Evolutionary conservation across 108 stramenopile species (phyloP), one percentile per base, ranked within the genome.

Genomic region (Schizochytrium sp.): DNA sequence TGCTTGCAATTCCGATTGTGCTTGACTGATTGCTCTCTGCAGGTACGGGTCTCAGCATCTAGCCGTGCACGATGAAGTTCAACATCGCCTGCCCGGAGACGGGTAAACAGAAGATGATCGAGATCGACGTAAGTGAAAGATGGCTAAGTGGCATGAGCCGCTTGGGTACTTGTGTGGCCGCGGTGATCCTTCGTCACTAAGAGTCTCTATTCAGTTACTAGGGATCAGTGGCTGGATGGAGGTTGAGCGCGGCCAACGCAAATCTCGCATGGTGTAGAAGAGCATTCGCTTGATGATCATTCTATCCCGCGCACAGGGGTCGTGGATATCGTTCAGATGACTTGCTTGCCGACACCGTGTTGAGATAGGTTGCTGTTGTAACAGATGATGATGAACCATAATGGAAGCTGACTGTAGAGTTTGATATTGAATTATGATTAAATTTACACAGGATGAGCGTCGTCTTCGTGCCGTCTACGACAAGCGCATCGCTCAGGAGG

Each of bases 81-180:
- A 99, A 99, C 94, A 98, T 99, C 91, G 97, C 99, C 47, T 97
- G 94, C 93, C 99, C 99, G 88, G 92, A 92, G 89, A 99, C 98
- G 83, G 99, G 98, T 41, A 91, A 96, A 89, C 97, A 98, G 95
- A 98, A 98, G 92, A 92, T 97, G 91, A 96, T 99, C 93, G 98
- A 99, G 90, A 97, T 99, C 93, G 98, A 99, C 94, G 64, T 69
- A 69, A 69, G 64, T 69, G 64, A 69, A 69, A n/a, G 59, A 60
- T 17, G 19, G 59, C 59, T n/a, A n/a, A 17, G 17, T 69, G 42
- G 10, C 42, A 69, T 87, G 58, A 87, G 87, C 10, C 5, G 40
- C 40, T 41, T 8, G 12, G 12, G 58, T 17, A 59, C 15, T 17
- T 15, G 15, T 59, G 58, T 17, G 15, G 12, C 15, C 15, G 58